Base-by-base conservation (phyloP, 2,329 filamentous ascomycete species). In the Arthrocladium fulminans region DNA sequence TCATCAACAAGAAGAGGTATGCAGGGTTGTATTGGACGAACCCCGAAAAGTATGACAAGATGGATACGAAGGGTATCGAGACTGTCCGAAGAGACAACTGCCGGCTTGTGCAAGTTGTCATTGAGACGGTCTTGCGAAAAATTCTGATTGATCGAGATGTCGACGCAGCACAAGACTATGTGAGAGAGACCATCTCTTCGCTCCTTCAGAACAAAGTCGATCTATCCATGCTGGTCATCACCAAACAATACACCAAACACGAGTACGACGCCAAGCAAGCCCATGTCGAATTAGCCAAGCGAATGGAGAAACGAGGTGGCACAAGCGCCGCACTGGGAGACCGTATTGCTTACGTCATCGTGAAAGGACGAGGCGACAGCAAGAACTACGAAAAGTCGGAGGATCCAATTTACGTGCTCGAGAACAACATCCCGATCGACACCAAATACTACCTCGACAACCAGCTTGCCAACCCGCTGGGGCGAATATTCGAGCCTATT, bases 1-100 rank as follows among this genome's bases (percentile, higher is more conserved):
- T 98, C 45, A 98, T 98, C 80, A 98, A 98, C 80, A 98, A 98
- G 75, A 98, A 98, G 74, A 85, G 92, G 54, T 98, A 98, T 61
- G 92, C 92, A 7, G 92, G 92, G n/a, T 70, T 98, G 25, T 97
- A 88, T 70, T 98, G 89, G 89, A 98, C 92, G 3, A 92, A 85
- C 57, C 80, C 90, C 0, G 79, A 90, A 35, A 96, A 95, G 67
- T 92, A 85, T 66, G 94, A 98, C 76, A 98, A 97, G 74, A 98
- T 98, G 94, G 92, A 98, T 67, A 97, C 88, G 51, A 98, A 98
- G 67, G 92, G 92, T 75, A 97, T 98, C 57, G 92, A 98, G 69
- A 98, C 92, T 2, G 94, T 98, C 40, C 84, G 92, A 57, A 78
- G 92, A 75, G 92, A 98, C 66, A 98, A 98, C 64, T 98, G 92